Percentiles rank a stretch among this genome's conserved stretches.
Evolutionary conservation across 495 filamentous ascomycete species (phyloP).

Genomic region (Aspergillus carlsbadensis): DNA sequence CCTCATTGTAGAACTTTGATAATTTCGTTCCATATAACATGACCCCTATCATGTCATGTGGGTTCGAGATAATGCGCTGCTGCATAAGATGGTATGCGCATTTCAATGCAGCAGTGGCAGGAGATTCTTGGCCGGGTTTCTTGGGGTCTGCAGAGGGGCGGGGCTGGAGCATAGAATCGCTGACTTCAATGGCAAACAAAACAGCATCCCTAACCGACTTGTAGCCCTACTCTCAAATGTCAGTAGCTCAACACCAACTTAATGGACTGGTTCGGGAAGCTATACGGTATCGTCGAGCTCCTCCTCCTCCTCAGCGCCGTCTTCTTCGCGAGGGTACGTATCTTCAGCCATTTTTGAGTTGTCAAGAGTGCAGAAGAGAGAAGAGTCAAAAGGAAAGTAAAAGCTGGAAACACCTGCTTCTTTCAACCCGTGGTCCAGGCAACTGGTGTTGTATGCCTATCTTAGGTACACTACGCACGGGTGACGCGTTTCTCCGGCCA

Average conservation of each 20-base stretch:
- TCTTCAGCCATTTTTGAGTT: constrained; percentile 43
- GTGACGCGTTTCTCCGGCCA: constrained; percentile 19
- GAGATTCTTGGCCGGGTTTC: constrained; percentile 69
- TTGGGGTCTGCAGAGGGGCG: constrained; percentile 65
- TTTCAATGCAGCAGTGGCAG: constrained; percentile 81
- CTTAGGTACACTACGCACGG: constrained; percentile 4
- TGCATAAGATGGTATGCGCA: constrained; percentile 96
- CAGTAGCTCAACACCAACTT: not conserved
- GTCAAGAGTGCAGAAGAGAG: not conserved
- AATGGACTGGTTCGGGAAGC: not conserved
- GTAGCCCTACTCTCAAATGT: constrained; percentile 62
- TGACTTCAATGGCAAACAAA: constrained; percentile 94
- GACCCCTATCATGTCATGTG: constrained; percentile 96
- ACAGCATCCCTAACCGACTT: constrained; percentile 94
- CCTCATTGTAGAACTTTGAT: constrained; percentile 75
- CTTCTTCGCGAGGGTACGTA: constrained; percentile 41
- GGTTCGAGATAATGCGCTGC: constrained; percentile 95
- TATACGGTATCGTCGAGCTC: constrained; percentile 71
- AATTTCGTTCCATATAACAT: constrained; percentile 90
- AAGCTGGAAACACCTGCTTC: not conserved
- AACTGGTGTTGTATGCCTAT: constrained; percentile 11
- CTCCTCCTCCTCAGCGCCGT: constrained; percentile 64
- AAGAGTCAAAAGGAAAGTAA: not conserved
- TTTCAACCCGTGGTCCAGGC: not conserved
- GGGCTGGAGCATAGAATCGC: constrained; percentile 76